These are phyloP conservation scores for Posidonia australis DNA, from an alignment of 106 monocot species.

Conservation along the genomic window DNA sequence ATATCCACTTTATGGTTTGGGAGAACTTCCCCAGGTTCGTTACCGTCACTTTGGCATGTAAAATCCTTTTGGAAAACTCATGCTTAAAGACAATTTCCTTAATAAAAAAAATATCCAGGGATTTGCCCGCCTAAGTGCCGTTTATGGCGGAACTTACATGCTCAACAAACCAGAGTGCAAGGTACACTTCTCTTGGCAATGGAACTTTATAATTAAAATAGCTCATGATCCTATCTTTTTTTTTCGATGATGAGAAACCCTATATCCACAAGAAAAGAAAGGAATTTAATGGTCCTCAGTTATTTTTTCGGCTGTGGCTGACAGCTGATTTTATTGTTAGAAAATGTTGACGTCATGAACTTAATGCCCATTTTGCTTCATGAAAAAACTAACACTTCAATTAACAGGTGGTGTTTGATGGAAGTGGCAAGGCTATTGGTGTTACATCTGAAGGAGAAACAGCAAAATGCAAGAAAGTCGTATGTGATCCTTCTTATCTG, in stretches of 20 bases:
- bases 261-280: no score
- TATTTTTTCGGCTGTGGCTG: no score
- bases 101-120: slow-evolving; percentile 34
- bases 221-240: background rate
- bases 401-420: slow-evolving; percentile 69
- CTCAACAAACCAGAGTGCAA: slow-evolving; percentile 87
- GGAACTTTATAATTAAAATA: background rate
- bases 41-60: background rate
- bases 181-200: slow-evolving; percentile 23
- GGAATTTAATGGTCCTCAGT: no score
- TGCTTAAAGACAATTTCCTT: background rate
- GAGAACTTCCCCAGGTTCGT: slow-evolving; percentile 82
- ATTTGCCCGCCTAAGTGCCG: slow-evolving; percentile 86
- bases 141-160: slow-evolving; percentile 94
- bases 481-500: slow-evolving; percentile 84
- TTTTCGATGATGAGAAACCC: background rate
- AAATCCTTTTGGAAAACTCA: background rate
- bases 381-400: no score
- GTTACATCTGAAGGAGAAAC: slow-evolving; percentile 86
- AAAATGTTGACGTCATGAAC: no score
- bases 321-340: no score
- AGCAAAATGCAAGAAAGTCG: slow-evolving; percentile 67
- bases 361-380: no score
- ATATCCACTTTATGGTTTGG: slow-evolving; percentile 73
- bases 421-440: slow-evolving; percentile 59